These are phyloP conservation scores for Caloboletus firmus DNA, from an alignment of 1,284 basidiomycete genomes.

Conservation along the genomic window DNA sequence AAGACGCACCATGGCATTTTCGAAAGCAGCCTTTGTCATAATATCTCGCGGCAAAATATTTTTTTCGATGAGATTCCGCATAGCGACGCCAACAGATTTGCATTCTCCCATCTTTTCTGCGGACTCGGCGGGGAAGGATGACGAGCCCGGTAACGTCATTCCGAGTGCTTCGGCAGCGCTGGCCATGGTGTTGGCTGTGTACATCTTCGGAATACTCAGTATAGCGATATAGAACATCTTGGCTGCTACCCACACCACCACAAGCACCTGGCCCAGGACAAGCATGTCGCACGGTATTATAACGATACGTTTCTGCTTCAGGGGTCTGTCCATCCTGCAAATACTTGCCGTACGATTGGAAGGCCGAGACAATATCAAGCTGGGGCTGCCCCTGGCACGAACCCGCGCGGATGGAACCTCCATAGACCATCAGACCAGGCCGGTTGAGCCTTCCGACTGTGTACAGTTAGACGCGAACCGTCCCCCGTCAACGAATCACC, in stretches of 20 bases:
- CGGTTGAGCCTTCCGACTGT: slow-evolving; percentile 90
- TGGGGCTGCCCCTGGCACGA: slow-evolving; percentile 78
- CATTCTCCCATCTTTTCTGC: slow-evolving; percentile 86
- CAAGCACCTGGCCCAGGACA: slow-evolving; percentile 97
- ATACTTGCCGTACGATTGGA: slow-evolving; percentile 94
- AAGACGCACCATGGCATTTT: slow-evolving; percentile 86
- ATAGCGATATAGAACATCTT: slow-evolving; percentile 21
- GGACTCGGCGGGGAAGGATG: slow-evolving; percentile 92
- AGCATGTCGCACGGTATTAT: slow-evolving; percentile 84
- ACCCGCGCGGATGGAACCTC: slow-evolving; percentile 90
- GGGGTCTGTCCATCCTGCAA: slow-evolving; percentile 84
- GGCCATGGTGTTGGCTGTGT: slow-evolving; percentile 97
- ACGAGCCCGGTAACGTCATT: slow-evolving; percentile 96
- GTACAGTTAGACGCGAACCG: slow-evolving; percentile 25
- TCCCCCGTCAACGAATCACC: slow-evolving; percentile 39
- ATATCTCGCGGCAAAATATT: slow-evolving; percentile 94
- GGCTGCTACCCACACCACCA: slow-evolving; percentile 71
- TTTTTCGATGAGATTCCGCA: slow-evolving; percentile 85
- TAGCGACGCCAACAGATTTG: slow-evolving; percentile 73
- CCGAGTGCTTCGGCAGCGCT: slow-evolving; percentile 90
- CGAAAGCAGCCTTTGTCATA: slow-evolving; percentile 94
- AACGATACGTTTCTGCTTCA: slow-evolving; percentile 78
- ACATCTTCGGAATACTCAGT: slow-evolving; percentile 61
- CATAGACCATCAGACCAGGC: slow-evolving; percentile 95
- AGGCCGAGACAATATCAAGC: slow-evolving; percentile 92